A percentile compares a stretch with the other conserved stretches of the same genome.
These are phyloP conservation scores for Dicorynia guianensis DNA, from an alignment of 306 rosid genomes.

Conservation along the genomic window DNA sequence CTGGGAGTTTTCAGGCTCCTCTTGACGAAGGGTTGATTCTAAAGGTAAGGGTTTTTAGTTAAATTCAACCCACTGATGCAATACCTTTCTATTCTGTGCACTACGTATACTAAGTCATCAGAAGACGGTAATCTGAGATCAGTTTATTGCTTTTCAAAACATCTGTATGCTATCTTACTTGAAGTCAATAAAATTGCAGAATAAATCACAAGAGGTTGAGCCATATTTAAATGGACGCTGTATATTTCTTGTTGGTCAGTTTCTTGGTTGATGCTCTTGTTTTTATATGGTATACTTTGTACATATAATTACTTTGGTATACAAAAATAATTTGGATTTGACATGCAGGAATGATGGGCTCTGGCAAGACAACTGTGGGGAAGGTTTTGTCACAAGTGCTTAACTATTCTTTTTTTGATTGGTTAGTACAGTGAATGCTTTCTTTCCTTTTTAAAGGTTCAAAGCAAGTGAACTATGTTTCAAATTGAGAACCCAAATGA, in stretches of 20 bases:
- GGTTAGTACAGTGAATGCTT: constrained; percentile 61
- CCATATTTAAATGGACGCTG: constrained; percentile 86
- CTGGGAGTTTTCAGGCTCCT: constrained; percentile 41
- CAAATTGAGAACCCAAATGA: background rate
- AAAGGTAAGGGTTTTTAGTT: constrained; percentile 45
- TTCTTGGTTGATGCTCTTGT: constrained; percentile 48
- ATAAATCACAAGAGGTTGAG: constrained; percentile 64
- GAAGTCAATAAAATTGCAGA: constrained; percentile 73
- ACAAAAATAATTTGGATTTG: constrained; percentile 38
- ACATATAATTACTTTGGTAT: constrained; percentile 29
- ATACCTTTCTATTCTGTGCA: constrained; percentile 15
- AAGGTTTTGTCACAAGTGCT: constrained; percentile 82
- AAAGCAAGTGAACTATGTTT: constrained; percentile 1
- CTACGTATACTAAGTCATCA: constrained; percentile 12
- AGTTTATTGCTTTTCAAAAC: constrained; percentile 38
- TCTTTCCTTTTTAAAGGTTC: background rate
- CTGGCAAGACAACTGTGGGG: constrained; percentile 98
- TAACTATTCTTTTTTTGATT: constrained; percentile 78
- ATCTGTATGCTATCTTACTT: constrained; percentile 50
- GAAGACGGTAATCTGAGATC: constrained; percentile 22
- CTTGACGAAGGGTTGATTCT: constrained; percentile 54
- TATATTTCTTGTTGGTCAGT: constrained; percentile 96
- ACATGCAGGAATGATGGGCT: constrained; percentile 98
- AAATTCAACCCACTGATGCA: constrained; percentile 19
- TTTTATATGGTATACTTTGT: constrained; percentile 33